phyloP scores from a whole-genome alignment of 805 yeast genomes.

The Lachancea sp. region DNA sequence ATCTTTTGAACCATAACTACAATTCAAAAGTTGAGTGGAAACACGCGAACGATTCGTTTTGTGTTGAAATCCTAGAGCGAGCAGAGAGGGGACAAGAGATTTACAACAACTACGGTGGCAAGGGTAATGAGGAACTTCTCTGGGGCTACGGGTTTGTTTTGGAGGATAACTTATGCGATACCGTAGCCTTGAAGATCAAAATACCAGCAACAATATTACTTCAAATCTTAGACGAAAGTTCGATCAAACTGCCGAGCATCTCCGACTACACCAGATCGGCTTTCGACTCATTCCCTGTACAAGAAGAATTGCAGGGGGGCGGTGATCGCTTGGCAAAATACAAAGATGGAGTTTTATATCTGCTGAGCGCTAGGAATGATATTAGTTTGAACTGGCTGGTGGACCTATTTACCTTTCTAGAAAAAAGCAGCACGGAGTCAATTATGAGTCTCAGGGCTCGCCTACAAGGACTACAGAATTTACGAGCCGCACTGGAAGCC shows the following conservation, averaged over 20 bases:
- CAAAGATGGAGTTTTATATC: constrained; percentile 32
- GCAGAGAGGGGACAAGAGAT: constrained; percentile 41
- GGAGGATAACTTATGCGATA: constrained; percentile 52
- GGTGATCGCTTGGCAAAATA: constrained; percentile 12
- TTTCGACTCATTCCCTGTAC: constrained; percentile 20
- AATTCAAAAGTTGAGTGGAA: constrained; percentile 63
- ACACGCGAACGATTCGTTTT: constrained; percentile 42
- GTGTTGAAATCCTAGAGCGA: constrained; percentile 24
- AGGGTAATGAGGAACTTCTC: constrained; percentile 81
- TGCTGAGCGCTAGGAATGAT: constrained; percentile 25
- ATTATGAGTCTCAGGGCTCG: constrained; percentile 44
- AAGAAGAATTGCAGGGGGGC: background rate
- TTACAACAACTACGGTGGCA: constrained; percentile 81
- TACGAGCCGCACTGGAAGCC: constrained; percentile 48
- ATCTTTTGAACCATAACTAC: constrained; percentile 68
- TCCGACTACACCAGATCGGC: constrained; percentile 39
- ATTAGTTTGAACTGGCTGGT: constrained; percentile 21
- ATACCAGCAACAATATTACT: constrained; percentile 28
- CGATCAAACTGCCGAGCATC: constrained; percentile 35
- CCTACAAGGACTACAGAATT: constrained; percentile 50
- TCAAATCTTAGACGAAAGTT: constrained; percentile 32
- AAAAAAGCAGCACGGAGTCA: constrained; percentile 34
- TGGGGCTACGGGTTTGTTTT: constrained; percentile 57
- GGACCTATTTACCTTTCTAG: constrained; percentile 29
- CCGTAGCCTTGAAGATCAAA: constrained; percentile 56